Evolutionary conservation across 352 stramenopile genomes (phyloP), one percentile per base, ranked within the genome.

Genomic region (Phytophthora tubulina): DNA sequence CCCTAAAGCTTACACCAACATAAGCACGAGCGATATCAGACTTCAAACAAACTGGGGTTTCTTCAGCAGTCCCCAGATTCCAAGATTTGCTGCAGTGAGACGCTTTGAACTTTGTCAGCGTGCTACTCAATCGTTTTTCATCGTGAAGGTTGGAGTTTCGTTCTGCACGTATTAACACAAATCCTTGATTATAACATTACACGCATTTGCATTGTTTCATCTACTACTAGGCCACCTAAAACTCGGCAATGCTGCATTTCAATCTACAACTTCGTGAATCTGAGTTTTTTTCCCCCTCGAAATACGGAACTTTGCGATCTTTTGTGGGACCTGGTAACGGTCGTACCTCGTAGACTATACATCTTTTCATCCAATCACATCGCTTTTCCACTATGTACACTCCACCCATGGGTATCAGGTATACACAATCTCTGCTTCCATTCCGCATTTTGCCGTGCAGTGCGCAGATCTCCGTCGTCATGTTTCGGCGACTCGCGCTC

Each of bases 231-330:
- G 35, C 35, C 4, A 13, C 35, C 35, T 9, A 11, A 39, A 39
- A 39, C 9, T 13, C 35, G 11, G 9, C 35, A 39, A 13, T 4
- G 35, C 35, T 27, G 21, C 35, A 48, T 17, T 32, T 17, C 42
- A 49, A 31, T n/a, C 57, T 13, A n/a, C 88, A 6, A 67, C 94
- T 14, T 87, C 96, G 9, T 48, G n/a, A 64, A 55, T 64, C 57
- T 49, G 57, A 64, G 57, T 64, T 64, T 46, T 27, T 27, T 2
- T 2, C 21, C 21, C 21, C 21, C 21, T 27, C 30, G 17, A 48
- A 35, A 49, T 59, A 21, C 36, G 9, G 41, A 64, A 42, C 56
- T 49, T 32, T 5, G 48, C 50, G 68, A 70, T 62, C 56, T 75
- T 62, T 61, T 46, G 55, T 35, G 35, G 52, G 36, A 57, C 50